Evolutionary conservation across 208 protist species (phyloP).

Genomic region (Trypanosomatidae sp.): DNA sequence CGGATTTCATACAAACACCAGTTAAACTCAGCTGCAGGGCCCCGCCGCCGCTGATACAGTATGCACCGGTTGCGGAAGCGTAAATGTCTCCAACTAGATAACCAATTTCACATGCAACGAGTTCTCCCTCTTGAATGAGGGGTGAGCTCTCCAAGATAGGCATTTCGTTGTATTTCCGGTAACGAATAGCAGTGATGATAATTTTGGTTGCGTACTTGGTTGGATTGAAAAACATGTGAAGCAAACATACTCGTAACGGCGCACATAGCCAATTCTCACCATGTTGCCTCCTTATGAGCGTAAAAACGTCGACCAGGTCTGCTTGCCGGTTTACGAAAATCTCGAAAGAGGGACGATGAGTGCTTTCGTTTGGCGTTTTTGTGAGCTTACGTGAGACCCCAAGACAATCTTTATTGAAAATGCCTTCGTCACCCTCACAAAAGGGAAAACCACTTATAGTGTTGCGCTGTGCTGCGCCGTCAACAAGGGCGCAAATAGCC

Average conservation of each 20-base stretch:
- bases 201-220: conserved; percentile 65
- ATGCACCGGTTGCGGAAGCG: conserved; percentile 77
- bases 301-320: conserved; percentile 60
- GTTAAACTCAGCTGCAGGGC: conserved; percentile 66
- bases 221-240: conserved; percentile 66
- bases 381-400: conserved; percentile 57
- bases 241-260: conserved; percentile 61
- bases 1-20: conserved; percentile 39
- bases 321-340: conserved; percentile 76
- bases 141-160: background rate
- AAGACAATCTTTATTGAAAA: conserved; percentile 30
- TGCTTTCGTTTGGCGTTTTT: conserved; percentile 25
- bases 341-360: conserved; percentile 33
- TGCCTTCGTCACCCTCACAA: conserved; percentile 26
- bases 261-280: conserved; percentile 86
- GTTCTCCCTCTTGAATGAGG: conserved; percentile 49
- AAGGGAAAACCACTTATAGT: conserved; percentile 42
- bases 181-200: conserved; percentile 65
- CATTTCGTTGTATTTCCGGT: conserved; percentile 34
- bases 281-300: conserved; percentile 63
- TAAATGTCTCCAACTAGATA: conserved; percentile 88
- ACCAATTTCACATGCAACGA: conserved; percentile 77
- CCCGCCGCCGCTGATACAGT: conserved; percentile 70
- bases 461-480: conserved; percentile 16
- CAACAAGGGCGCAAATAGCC: conserved; percentile 35